Evolutionary conservation across 2,329 filamentous ascomycete species (phyloP), one percentile per base, ranked within the genome.

Genomic region (Fusarium sp.): DNA sequence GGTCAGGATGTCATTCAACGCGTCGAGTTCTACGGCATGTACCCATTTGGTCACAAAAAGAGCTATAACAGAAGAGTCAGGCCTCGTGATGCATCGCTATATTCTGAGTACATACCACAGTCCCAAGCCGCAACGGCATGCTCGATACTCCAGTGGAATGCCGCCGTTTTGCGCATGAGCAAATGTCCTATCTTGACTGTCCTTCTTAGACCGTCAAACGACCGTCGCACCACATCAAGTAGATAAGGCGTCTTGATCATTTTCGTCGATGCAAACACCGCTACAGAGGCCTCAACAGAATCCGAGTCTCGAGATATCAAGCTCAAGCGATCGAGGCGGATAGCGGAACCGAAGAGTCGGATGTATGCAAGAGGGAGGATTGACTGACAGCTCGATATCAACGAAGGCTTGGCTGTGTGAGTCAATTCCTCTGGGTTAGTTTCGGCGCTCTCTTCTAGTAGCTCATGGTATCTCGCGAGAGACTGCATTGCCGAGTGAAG

Each of bases 91-190:
- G 41, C 9, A 23, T 13, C n/a, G 23, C n/a, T 30, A 4, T 8
- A 18, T 3, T 18, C 16, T 35, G n/a, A 58, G 27, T 6, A 64
- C 66, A 6, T 41, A 73, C 71, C 71, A 34, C 71, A 56, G 25
- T 73, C 71, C 68, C 68, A 73, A 6, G 62, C 71, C 3, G 66
- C 63, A 5, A 73, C 58, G 10, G 71, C 71, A 52, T 71, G 68
- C 20, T 73, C 68, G 3, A 73, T 56, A 14, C 71, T 63, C 71
- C 68, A 71, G 4, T 66, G 68, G 6, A 73, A 69, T 4, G 71
- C 71, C 1, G 71, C 71, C 7, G 71, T 73, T 50, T 73, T 73
- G 20, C 71, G 68, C 5, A 73, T 43, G 32, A 73, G 32, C 56
- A 71, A 57, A 20, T 66, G 60, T 1, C 71, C 71, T 16, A 69